Evolutionary conservation across 352 stramenopile genomes (phyloP), one percentile per base, ranked within the genome.

Genomic region (Phytopythium boreale): DNA sequence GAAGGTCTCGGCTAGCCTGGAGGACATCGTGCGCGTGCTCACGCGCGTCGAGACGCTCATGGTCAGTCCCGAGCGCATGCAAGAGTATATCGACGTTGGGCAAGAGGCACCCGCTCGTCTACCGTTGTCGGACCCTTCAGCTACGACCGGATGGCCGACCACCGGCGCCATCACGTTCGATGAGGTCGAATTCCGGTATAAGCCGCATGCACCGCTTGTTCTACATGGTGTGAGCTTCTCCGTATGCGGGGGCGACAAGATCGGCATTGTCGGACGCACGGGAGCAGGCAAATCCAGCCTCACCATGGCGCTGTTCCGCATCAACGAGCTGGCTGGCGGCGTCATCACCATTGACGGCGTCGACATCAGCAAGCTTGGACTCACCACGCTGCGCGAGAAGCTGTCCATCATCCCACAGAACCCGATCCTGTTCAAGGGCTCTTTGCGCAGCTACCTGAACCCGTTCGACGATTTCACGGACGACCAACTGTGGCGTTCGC

Each of bases 361-460:
- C 5, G 72, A 97, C 68, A 53, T 97, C 20, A 70, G 68, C 15
- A 88, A 66, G 31, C 70, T 98, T 14, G 77, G 84, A 12, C 66
- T 98, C 29, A 76, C 72, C 7, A 83, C 91, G 34, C 76, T 98
- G 22, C 82, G 94, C 50, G 69, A 89, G 31, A 84, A 76, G 9
- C 61, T 98, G 44, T 92, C 90, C 1, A 97, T 98, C 56, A 98
- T 99, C 56, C 92, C 95, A 17, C 96, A 98, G 73, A 96, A 66
- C 34, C 94, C 92, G 0, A 88, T 98, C 12, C 69, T 99, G 26
- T 97, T 98, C 68, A 85, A 87, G 29, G 93, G 84, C 5, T 89
- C 90, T n/a, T 47, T 99, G 24, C 77, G 92, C 36, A 71, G 85
- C 46, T 97, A 97, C 60, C 61, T 98, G 5, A 93, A 98, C 73